Evolutionary conservation across 495 filamentous ascomycete species (phyloP), one percentile per base, ranked within the genome.

Genomic region (Penicillium bovifimosum): DNA sequence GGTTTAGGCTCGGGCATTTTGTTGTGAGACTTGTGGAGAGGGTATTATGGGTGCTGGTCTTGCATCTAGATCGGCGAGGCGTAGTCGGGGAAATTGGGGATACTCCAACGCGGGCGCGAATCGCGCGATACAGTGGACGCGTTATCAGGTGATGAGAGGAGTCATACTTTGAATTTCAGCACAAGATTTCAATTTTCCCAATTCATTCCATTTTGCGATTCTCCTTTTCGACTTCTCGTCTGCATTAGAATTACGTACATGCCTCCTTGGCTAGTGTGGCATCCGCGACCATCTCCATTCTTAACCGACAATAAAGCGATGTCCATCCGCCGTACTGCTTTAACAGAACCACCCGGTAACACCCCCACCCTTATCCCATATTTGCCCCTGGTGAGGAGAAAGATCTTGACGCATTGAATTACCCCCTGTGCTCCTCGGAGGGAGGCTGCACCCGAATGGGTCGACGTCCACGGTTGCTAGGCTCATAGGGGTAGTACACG

Each of bases 1-100:
- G 68, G 43, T 41, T 67, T 62, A 20, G 65, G 58, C 54, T 75
- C 70, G 9, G 71, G 57, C 70, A 76, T 74, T n/a, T 28, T 66
- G 24, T 20, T 38, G 28, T 27, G 14, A 34, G 53, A 32, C 17
- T 2, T 29, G 2, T 1, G 8, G 13, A 16, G 36, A 11, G 29
- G 32, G n/a, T 1, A 31, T 45, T 36, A 35, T 9, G 8, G 20
- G 24, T 54, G 5, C 29, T 45, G 0, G 34, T 9, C 24, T 35
- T 41, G 47, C 35, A 51, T 18, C 38, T 33, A 17, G 41, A 9
- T 16, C n/a, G 34, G n/a, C 31, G 36, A 41, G 29, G 29, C 29
- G 14, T 20, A 14, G 14, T 14, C 28, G 45, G 35, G 10, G 48
- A 44, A 20, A 50, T 41, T 17, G 38, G 18, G 9, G 36, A 35